Base-by-base conservation (phyloP, 2,329 filamentous ascomycete genomes). In the Cadophora malorum region DNA sequence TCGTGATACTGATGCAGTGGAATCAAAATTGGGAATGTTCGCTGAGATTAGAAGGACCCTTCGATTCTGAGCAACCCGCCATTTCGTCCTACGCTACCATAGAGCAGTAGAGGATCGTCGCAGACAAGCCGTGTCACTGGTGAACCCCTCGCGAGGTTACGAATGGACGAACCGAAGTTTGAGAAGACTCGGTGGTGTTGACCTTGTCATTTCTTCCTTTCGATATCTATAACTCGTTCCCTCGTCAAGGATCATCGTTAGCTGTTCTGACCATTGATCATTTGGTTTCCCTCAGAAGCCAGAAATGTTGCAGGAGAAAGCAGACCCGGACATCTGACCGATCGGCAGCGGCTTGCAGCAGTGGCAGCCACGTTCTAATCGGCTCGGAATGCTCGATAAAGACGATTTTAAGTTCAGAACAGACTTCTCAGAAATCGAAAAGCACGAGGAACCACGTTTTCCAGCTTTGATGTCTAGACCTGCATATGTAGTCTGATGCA, bases 341-440 rank as follows among this genome's bases (percentile, higher is more conserved):
- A 61, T 65, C 55, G 45, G 31, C 47, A 63, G 61, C 50, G 47
- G 49, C 60, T 63, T 63, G 28, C 49, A 52, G 31, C 25, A 52
- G 41, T 63, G 41, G 49, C 25, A 63, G 47, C 25, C 21, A 23
- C 23, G 47, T 63, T 28, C 16, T 33, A 21, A 25, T 14, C 49
- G n/a, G 31, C 47, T 41, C 31, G 28, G 31, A 47, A 31, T 53
- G 10, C 28, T 31, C 61, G 61, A 63, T 19, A 53, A 3, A 63
- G n/a, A 53, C 19, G 25, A n/a, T 35, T 35, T 53, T 49, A 16
- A 53, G 38, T 38, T 63, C 31, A 28, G 19, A 38, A n/a, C 58
- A 28, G 6, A 9, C 58, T 31, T 61, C 28, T n/a, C 25, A 10
- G 35, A 3, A 23, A 9, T 10, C 35, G 58, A 61, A 16, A 47